Evolutionary conservation across 1,284 basidiomycete species (phyloP), one percentile per base, ranked within the genome.

Genomic region (Moesziomyces aphidis): DNA sequence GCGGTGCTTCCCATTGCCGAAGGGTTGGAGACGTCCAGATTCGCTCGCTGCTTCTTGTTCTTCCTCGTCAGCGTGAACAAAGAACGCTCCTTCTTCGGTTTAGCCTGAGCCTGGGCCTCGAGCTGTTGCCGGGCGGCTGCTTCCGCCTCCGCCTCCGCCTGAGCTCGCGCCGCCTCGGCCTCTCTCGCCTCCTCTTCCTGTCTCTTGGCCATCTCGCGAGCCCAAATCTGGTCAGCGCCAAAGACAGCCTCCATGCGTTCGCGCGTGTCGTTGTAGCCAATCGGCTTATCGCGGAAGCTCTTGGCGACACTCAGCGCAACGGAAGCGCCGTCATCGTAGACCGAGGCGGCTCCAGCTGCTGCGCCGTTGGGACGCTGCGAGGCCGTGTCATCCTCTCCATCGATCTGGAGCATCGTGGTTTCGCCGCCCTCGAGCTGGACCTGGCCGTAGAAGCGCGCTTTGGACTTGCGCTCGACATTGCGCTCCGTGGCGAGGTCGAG

Each of bases 181-280:
- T 81, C 79, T 1, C 24, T 48, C 5, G 74, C 76, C 28, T 81
- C 79, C 24, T 78, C 72, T 42, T 74, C 69, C 24, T 57, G 61
- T 22, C 77, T 67, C 55, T 77, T 68, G 22, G 71, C 68, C 73
- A 81, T 76, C 58, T 83, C 82, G n/a, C 72, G 61, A 4, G 61
- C 68, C 75, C 78, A 82, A 22, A 71, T 31, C 6, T 65, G 50
- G 47, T 80, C 76, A 0, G 64, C 53, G 45, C 82, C 82, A 55
- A 84, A 83, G 6, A 78, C 69, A 10, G 79, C 78, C 48, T 73
- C 66, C 82, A 84, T 84, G 13, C 82, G 70, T 55, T 81, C 80
- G 4, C 76, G 60, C 15, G 82, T 84, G 56, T 83, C 82, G 34
- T 84, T 82, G 60, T 62, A 72, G 17, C 79, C 79, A 24, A 80